phyloP scores from a whole-genome alignment of 177 flowering plant genomes.

The Viscum album region DNA sequence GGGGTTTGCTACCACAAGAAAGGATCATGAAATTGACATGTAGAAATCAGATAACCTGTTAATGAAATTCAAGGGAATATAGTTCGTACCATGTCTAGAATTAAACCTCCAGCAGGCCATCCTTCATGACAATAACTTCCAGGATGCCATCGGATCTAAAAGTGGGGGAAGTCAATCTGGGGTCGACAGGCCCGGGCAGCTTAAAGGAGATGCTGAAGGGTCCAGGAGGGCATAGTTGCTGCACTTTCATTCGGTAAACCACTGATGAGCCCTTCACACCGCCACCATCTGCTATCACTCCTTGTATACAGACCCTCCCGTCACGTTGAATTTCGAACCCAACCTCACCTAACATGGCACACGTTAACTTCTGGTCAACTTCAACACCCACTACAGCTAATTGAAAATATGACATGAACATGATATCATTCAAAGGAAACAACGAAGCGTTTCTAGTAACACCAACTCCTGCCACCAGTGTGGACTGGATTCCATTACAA shows the following conservation, averaged over 20 bases:
- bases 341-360: constrained; percentile 21
- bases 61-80: too few species aligned
- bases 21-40: too few species aligned
- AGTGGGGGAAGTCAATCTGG: constrained; percentile 22
- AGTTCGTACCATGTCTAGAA: too few species aligned
- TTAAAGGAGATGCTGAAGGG: constrained; percentile 29
- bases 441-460: too few species aligned
- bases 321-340: constrained; percentile 21
- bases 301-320: constrained; percentile 28
- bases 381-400: neutral
- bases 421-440: too few species aligned
- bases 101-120: too few species aligned
- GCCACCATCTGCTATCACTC: constrained; percentile 14
- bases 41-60: too few species aligned
- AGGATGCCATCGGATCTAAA: constrained; percentile 32
- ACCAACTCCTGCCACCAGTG: too few species aligned
- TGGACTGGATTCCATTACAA: too few species aligned
- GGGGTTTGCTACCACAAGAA: too few species aligned
- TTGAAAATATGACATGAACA: neutral
- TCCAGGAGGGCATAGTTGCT: constrained; percentile 28
- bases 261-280: constrained; percentile 10
- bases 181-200: constrained; percentile 45
- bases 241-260: constrained; percentile 20
- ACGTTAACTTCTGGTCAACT: neutral
- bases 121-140: constrained; percentile 30